A percentile compares a stretch with the other conserved stretches of the same genome.
These are phyloP conservation scores for Ascomycota sp. DNA, from an alignment of 2,329 filamentous ascomycete species.

Conservation along the genomic window DNA sequence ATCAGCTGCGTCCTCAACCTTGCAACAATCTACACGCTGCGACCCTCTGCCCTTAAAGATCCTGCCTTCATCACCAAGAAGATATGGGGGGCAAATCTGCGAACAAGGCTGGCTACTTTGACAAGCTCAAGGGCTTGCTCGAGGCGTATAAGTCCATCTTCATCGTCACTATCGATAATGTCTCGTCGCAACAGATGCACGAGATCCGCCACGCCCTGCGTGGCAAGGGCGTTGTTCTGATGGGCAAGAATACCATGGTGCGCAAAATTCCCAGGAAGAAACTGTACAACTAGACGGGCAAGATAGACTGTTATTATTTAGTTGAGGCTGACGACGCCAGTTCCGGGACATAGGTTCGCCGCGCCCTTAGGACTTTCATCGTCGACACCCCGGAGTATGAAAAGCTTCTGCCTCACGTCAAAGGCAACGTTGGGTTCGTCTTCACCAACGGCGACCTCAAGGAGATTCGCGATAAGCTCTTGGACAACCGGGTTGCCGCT, in stretches of 20 bases:
- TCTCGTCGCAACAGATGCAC: constrained; percentile 99
- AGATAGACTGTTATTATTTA: too few relatives aligned
- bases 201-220: constrained; percentile 91
- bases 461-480: constrained; percentile 78
- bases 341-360: constrained; percentile 49
- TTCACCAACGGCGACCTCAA: constrained; percentile 98
- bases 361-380: constrained; percentile 91
- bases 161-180: constrained; percentile 97
- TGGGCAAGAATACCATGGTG: constrained; percentile 99
- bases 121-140: constrained; percentile 95
- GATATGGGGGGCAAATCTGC: constrained; percentile 95
- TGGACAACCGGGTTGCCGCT: constrained; percentile 91
- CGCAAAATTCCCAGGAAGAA: constrained; percentile 1
- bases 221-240: constrained; percentile 82
- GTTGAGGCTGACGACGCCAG: too few relatives aligned
- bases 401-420: constrained; percentile 87
- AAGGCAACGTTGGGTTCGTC: constrained; percentile 97
- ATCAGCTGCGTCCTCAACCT: background rate
- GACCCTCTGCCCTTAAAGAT: constrained; percentile 74
- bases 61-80: constrained; percentile 90
- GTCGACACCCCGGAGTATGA: constrained; percentile 88
- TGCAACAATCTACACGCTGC: constrained; percentile 6
- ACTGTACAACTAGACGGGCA: too few relatives aligned
- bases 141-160: constrained; percentile 96
- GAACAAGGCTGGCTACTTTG: constrained; percentile 95